A percentile compares a stretch with the other conserved stretches of the same genome.
phyloP scores from a whole-genome alignment of 129 eudicot species.

The Rutidosis leptorrhynchoides region DNA sequence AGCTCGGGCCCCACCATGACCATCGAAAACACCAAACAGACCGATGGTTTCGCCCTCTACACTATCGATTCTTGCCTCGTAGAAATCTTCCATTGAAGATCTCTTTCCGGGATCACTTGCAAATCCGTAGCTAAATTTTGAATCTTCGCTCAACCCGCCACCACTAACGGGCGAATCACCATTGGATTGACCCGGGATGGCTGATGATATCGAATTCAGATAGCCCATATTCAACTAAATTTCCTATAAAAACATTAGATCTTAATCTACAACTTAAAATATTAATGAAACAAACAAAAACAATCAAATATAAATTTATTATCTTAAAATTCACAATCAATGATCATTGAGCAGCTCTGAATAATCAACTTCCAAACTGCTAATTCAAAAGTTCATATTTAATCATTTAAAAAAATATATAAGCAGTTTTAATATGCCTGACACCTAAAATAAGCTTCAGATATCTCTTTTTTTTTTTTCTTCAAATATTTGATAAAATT shows the following conservation, averaged over 20 bases:
- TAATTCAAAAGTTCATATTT: neutral
- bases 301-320: no score
- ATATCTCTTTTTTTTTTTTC: no score
- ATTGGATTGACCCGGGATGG: slow-evolving; percentile 30
- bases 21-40: slow-evolving; percentile 94
- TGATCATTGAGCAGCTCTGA: neutral
- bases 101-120: slow-evolving; percentile 94
- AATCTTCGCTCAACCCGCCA: slow-evolving; percentile 66
- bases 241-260: slow-evolving; percentile 16
- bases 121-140: slow-evolving; percentile 87
- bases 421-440: neutral
- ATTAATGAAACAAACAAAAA: neutral
- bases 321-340: neutral
- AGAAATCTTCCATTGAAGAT: slow-evolving; percentile 96
- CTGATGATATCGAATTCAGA: slow-evolving; percentile 26
- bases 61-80: slow-evolving; percentile 95
- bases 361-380: neutral
- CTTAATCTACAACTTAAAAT: neutral
- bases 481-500: neutral
- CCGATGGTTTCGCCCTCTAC: slow-evolving; percentile 90
- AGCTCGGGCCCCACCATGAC: slow-evolving; percentile 99
- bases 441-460: neutral
- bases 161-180: slow-evolving; percentile 35
- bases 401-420: neutral
- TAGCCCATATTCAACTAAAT: slow-evolving; percentile 29